Base-by-base conservation (phyloP, 305 asterid species). In the Fraxinus baroniana region DNA sequence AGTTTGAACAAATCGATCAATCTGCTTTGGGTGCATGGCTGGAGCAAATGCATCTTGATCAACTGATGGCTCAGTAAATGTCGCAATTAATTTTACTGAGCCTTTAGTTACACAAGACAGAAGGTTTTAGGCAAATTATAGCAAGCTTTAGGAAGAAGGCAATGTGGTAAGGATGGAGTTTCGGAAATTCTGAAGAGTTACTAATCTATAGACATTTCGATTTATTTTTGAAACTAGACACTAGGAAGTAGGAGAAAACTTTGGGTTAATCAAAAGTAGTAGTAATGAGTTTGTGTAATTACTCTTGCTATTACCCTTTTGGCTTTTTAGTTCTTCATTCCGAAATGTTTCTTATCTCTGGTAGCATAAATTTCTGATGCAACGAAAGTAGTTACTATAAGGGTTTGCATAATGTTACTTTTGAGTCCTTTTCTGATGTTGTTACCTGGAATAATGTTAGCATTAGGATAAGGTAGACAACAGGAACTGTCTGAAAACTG, bases 11-110 rank as follows among this genome's bases (percentile, higher is more conserved):
- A 81, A 75, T 91, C 9, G 93, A 91, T 85, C 94, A 89, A 62
- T 88, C 93, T 4, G 84, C 87, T 82, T 85, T 94, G 87, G 89
- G 87, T 76, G 93, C 91, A 24, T 87, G 91, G 92, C 88, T 93
- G 17, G 93, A 89, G 85, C 93, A 92, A 89, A 90, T 94, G 97
- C 92, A 91, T 87, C 93, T 94, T 64, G 97, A 93, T 86, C 92
- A 90, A 85, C 90, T 89, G 64, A 84, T 90, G 90, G 93, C 92
- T 85, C 91, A 89, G 91, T 93, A 82, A 81, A 83, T 55, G 79
- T 39, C 66, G 44, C 81, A 30, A 3, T 35, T 33, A n/a, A 10
- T 72, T 72, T 72, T 85, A 70, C 84, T 22, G 73, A 83, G 82
- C 80, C 85, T 86, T 32, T 83, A 73, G 57, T 82, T 82, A 79